Percentiles rank a stretch among this genome's conserved stretches.
phyloP scores from a whole-genome alignment of 108 stramenopile species.

The Skeletonema menzelii region DNA sequence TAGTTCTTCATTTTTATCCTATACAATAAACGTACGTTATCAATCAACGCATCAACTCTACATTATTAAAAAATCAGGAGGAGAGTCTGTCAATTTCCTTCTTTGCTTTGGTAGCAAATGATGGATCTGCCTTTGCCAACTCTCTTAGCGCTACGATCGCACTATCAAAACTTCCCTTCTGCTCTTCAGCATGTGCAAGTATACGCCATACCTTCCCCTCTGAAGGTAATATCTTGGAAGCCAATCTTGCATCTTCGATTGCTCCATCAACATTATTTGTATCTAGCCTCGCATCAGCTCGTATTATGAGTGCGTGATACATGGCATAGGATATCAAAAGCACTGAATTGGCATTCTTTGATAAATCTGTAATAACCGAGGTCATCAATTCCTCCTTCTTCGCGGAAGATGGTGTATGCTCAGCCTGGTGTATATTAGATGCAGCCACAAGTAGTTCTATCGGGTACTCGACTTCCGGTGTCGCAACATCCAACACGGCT shows the following conservation, averaged over 20 bases:
- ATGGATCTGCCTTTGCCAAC: constrained; percentile 31
- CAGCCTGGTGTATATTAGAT: constrained; percentile 24
- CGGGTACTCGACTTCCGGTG: constrained; percentile 19
- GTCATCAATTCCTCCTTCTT: constrained; percentile 39
- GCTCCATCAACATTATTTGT: constrained; percentile 29
- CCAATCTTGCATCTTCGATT: constrained; percentile 36
- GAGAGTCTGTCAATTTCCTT: constrained; percentile 45
- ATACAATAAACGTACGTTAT: not conserved
- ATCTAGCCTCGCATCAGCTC: constrained; percentile 43
- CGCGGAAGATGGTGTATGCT: constrained; percentile 2
- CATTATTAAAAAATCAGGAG: not conserved
- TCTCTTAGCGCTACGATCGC: constrained; percentile 29
- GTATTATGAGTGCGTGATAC: constrained; percentile 34
- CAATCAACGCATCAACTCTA: not conserved
- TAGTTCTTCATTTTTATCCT: not conserved
- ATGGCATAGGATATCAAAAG: constrained; percentile 28
- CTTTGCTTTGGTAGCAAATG: constrained; percentile 43
- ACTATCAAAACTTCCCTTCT: constrained; percentile 13
- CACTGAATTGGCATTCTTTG: constrained; percentile 27
- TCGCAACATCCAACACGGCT: constrained; percentile 36
- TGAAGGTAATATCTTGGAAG: constrained; percentile 17
- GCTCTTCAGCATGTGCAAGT: constrained; percentile 41
- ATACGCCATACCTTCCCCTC: constrained; percentile 44
- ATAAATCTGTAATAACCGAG: constrained; percentile 20
- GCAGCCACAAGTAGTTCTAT: constrained; percentile 43